Evolutionary conservation across 2,329 filamentous ascomycete genomes (phyloP).

Genomic region (Graphilbum sp.): DNA sequence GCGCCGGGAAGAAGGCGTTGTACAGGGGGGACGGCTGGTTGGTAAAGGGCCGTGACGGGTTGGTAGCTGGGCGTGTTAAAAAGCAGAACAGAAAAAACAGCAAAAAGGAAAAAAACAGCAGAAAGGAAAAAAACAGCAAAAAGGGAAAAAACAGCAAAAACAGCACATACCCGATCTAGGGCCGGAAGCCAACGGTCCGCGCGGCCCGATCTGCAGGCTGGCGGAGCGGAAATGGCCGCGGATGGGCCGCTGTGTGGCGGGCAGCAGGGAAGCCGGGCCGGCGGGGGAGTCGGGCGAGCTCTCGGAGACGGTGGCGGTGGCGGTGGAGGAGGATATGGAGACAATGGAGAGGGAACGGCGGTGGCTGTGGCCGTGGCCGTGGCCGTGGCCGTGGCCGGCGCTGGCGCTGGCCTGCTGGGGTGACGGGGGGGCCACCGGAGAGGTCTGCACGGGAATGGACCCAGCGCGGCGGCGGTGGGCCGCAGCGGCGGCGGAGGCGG

Average conservation of each 20-base stretch:
- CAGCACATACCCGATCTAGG: constrained; percentile 26
- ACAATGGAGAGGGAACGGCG: constrained; percentile 70
- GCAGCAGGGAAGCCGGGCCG: constrained; percentile 10
- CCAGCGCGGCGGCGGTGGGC: background rate
- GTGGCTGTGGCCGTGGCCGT: constrained; percentile 23
- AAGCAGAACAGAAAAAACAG: background rate
- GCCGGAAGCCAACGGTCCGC: constrained; percentile 24
- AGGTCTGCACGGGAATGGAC: background rate
- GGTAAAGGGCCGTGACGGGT: constrained; percentile 25
- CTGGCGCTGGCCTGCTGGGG: background rate
- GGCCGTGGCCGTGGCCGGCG: too few species aligned
- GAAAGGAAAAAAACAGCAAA: background rate
- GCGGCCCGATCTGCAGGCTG: constrained; percentile 60
- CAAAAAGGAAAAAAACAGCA: background rate
- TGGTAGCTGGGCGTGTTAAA: constrained; percentile 13
- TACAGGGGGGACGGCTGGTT: constrained; percentile 33
- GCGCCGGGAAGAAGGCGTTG: constrained; percentile 36
- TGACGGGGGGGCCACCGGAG: too few species aligned
- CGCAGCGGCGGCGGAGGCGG: background rate
- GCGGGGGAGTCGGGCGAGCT: constrained; percentile 26
- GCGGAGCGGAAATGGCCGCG: constrained; percentile 62
- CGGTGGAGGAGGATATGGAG: constrained; percentile 45
- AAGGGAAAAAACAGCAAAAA: constrained; percentile 1
- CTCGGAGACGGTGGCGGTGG: constrained; percentile 23
- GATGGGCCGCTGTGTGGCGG: constrained; percentile 22